Base-by-base conservation (phyloP, 228 moss, liverwort and hornwort genomes). In the Sphagnum fallax region DNA sequence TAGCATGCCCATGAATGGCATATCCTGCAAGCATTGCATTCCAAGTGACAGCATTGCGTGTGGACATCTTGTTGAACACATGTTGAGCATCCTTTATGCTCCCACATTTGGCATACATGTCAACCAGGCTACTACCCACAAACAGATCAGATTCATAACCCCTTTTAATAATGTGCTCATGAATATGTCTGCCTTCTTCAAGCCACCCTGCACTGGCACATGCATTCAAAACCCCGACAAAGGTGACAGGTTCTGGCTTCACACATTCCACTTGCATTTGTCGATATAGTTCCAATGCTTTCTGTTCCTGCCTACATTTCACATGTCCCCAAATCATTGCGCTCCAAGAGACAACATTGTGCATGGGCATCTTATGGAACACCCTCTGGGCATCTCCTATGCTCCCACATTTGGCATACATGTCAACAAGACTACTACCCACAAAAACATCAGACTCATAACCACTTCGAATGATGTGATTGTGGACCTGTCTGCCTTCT, bases 51-150 rank as follows among this genome's bases (percentile, higher is more conserved):
- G 16, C n/a, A 49, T 49, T 50, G 11, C 65, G 65, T 51, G 12
- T 52, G 50, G 11, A 11, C 65, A 66, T 66, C 32, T 12, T 62
- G 62, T 71, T 32, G 53, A 71, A 71, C 62, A 71, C 70, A 16
- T 9, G 18, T 15, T 8, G 63, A 10, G 63, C 63, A 48, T 63
- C 63, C 63, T 63, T 7, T 16, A 63, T 63, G 63, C 63, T 63
- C 63, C 63, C 63, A 63, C 63, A 63, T 10, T 63, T 48, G 6
- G 63, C 16, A 47, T 63, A 48, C 63, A 63, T 63, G 63, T 63
- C 47, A 10, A 63, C 63, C 6, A 63, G 47, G 16, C 16, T 10
- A 16, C 10, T 63, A 5, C 32, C 47, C 32, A 63, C 15, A 63
- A 10, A 10, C 16, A 63, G 16, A 63, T 6, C 15, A 6, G 63